Percentiles rank a stretch among this genome's conserved stretches.
Conservation (phyloP, 352 stramenopile genomes). For the Globisporangium nagaii region DNA sequence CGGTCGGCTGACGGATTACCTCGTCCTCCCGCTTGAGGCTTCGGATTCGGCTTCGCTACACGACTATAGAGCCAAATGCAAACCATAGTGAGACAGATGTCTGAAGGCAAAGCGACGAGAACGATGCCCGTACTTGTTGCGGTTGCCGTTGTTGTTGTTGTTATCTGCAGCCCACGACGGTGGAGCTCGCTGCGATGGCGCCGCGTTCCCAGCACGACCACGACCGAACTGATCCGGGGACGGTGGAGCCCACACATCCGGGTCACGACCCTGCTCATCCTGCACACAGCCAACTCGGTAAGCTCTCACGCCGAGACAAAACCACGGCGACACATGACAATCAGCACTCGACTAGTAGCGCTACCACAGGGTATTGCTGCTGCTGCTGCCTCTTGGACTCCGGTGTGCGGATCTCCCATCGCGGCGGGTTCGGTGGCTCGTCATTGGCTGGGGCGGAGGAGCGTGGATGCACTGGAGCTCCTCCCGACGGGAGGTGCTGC, state of each 20-base stretch:
- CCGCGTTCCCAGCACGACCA: slow-evolving; percentile 15
- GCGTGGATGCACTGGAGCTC: slow-evolving; percentile 9
- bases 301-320: no score
- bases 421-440: slow-evolving; percentile 21
- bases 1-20: slow-evolving; percentile 17
- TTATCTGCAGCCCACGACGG: slow-evolving; percentile 50
- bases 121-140: slow-evolving; percentile 19
- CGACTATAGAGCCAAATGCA: slow-evolving; percentile 23
- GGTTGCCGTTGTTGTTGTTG: slow-evolving; percentile 35
- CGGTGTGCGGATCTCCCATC: slow-evolving; percentile 51
- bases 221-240: slow-evolving; percentile 44
- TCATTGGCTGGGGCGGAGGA: slow-evolving; percentile 8
- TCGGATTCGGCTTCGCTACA: slow-evolving; percentile 21
- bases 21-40: slow-evolving; percentile 10
- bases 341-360: no score
- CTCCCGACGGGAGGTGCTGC: background rate
- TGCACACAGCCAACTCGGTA: no score
- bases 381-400: slow-evolving; percentile 21
- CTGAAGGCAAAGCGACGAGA: background rate
- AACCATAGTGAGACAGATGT: no score
- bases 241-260: slow-evolving; percentile 69
- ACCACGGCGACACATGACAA: no score
- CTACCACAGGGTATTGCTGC: slow-evolving; percentile 5
- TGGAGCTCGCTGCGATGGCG: slow-evolving; percentile 19
- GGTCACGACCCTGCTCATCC: slow-evolving; percentile 33